Percentiles rank a stretch among this genome's conserved stretches.
These are phyloP conservation scores for Pseudonitzschia multiseries DNA, from an alignment of 108 stramenopile genomes.

Conservation along the genomic window DNA sequence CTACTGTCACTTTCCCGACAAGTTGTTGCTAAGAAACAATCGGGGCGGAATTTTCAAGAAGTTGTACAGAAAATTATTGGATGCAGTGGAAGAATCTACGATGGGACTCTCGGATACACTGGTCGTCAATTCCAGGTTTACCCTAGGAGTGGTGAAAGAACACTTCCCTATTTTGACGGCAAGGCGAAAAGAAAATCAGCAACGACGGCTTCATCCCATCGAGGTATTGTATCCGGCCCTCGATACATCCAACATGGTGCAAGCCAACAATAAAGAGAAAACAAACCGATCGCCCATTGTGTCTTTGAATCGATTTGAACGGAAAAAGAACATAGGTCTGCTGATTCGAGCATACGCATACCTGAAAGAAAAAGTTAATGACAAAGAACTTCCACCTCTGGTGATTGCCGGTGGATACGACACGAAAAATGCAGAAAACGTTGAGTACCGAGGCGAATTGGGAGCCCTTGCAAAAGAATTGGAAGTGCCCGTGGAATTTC, in stretches of 20 bases:
- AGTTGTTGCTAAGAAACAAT: constrained; percentile 74
- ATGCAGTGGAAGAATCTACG: constrained; percentile 79
- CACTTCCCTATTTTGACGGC: constrained; percentile 61
- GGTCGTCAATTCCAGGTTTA: constrained; percentile 95
- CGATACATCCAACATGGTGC: constrained; percentile 21
- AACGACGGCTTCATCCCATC: background rate
- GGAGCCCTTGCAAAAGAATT: constrained; percentile 40
- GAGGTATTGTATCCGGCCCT: constrained; percentile 30
- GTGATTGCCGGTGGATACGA: constrained; percentile 98
- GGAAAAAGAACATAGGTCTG: constrained; percentile 94
- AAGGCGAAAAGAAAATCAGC: background rate
- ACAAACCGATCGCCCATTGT: constrained; percentile 50
- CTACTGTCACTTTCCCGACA: constrained; percentile 99
- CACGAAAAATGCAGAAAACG: constrained; percentile 89
- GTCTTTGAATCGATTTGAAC: constrained; percentile 94
- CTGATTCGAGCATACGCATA: constrained; percentile 60
- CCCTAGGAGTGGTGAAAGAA: constrained; percentile 66
- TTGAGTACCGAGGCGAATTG: constrained; percentile 88
- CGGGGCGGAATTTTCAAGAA: constrained; percentile 36
- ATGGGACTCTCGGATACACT: constrained; percentile 81
- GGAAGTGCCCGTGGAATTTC: constrained; percentile 55
- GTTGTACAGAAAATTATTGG: constrained; percentile 59
- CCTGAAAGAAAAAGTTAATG: constrained; percentile 24
- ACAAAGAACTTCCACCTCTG: constrained; percentile 38
- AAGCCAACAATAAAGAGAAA: constrained; percentile 29